phyloP scores from a whole-genome alignment of 2,329 filamentous ascomycete genomes.

The Fusarium sororula region DNA sequence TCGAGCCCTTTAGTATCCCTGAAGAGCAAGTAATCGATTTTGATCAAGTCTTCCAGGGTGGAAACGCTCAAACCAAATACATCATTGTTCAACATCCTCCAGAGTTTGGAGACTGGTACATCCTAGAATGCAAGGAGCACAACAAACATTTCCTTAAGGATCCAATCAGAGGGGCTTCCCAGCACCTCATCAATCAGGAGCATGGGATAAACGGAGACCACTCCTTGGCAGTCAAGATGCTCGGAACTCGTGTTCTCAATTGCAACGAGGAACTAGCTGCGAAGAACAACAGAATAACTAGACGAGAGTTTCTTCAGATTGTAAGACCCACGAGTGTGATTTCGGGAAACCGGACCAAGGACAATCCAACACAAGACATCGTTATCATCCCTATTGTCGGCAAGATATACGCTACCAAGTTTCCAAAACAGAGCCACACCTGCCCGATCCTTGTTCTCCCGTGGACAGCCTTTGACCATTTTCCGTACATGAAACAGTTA shows the following conservation, averaged over 20 bases:
- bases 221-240: neutral
- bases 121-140: constrained; percentile 10
- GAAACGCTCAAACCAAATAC: neutral
- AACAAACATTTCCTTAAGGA: neutral
- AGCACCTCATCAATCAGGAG: neutral
- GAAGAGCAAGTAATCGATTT: neutral
- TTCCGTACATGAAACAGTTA: neutral
- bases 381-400: neutral
- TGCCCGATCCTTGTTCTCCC: neutral
- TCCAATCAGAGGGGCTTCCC: neutral
- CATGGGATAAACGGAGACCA: rapidly evolving
- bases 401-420: neutral
- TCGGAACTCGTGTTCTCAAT: rapidly evolving
- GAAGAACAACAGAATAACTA: neutral
- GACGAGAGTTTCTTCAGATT: rapidly evolving
- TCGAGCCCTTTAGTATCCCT: too few species aligned
- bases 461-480: neutral
- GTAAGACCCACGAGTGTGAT: rapidly evolving
- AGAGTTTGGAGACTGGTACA: neutral
- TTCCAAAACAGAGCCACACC: rapidly evolving
- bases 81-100: neutral
- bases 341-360: neutral
- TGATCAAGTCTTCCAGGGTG: constrained; percentile 11
- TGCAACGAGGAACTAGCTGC: neutral
- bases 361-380: rapidly evolving